Evolutionary conservation across 805 yeast species (phyloP), one percentile per base, ranked within the genome.

Genomic region (Monosporozyma aerobia): DNA sequence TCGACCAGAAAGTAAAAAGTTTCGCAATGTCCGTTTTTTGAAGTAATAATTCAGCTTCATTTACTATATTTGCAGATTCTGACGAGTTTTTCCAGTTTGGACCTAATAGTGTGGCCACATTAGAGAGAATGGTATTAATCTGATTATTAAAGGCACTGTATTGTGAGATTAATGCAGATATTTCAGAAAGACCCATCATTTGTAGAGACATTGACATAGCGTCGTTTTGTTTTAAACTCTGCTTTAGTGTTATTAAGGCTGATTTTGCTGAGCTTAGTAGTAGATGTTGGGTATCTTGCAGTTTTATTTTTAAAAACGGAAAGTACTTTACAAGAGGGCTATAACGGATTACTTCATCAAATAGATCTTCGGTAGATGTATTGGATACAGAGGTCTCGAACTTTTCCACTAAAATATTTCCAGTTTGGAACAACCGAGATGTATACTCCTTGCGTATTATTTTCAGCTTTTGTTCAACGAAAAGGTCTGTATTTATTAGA

Each of bases 11-110:
- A 0, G 72, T 65, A 49, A 75, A 77, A 0, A 77, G 57, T 0
- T 51, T 54, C 29, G 73, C 66, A 0, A 80, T 62, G 48, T 83
- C 72, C 10, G 82, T 65, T 48, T 75, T 77, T 25, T 71, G 66
- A n/a, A 72, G 59, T 48, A 86, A 71, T 0, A 70, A 65, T 2
- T 63, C 58, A 25, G 79, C 73, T 54, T 80, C 87, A 1, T 71
- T 64, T 10, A 76, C 70, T 0, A 92, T 77, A 55, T 76, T 78
- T 50, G 75, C 77, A 0, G 96, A 97, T 50, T 83, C 89, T 2
- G 83, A 77, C 53, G 79, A 80, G 9, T 73, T 68, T 22, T 65
- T 69, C 90, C 90, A 85, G 7, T 80, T 80, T 16, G 72, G 61
- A 0, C 90, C 87, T 7, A 85, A 67, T 3, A 83, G 73, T 11